A percentile compares a stretch with the other conserved stretches of the same genome.
These are phyloP conservation scores for Sporobolomyces roseus DNA, from an alignment of 768 basidiomycete genomes.

Conservation along the genomic window DNA sequence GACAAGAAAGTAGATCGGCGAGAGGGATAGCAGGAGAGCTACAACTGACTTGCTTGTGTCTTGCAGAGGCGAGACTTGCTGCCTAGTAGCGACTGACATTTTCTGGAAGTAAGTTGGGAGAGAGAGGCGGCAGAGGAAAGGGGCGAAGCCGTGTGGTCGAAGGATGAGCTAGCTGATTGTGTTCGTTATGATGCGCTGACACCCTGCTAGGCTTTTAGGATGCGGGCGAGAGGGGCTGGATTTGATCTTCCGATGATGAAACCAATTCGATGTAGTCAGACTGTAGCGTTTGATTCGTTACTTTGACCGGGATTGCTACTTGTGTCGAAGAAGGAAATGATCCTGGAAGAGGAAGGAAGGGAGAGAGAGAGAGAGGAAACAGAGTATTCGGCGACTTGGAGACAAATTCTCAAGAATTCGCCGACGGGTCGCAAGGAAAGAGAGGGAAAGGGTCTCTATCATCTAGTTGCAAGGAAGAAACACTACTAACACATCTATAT, in stretches of 20 bases:
- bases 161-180: no score
- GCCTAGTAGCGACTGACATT: neutral
- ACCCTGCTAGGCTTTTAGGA: no score
- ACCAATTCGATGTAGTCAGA: no score
- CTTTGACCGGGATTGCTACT: neutral
- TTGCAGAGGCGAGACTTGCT: conserved; percentile 10
- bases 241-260: conserved; percentile 3
- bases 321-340: neutral
- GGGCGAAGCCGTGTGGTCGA: no score
- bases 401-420: no score
- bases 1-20: conserved; percentile 23
- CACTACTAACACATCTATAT: no score
- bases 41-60: conserved; percentile 15
- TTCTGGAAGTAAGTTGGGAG: neutral
- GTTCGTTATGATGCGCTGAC: no score
- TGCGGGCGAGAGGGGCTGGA: no score
- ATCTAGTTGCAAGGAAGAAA: no score
- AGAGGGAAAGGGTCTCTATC: no score
- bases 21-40: conserved; percentile 13
- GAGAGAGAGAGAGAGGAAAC: neutral
- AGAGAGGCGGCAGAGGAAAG: neutral
- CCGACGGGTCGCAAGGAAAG: no score
- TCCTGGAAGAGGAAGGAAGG: neutral
- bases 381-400: neutral
- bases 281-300: no score